Percentiles rank a stretch among this genome's conserved stretches.
phyloP scores from a whole-genome alignment of 2,329 filamentous ascomycete species.

The Zymoseptoria tritici region DNA sequence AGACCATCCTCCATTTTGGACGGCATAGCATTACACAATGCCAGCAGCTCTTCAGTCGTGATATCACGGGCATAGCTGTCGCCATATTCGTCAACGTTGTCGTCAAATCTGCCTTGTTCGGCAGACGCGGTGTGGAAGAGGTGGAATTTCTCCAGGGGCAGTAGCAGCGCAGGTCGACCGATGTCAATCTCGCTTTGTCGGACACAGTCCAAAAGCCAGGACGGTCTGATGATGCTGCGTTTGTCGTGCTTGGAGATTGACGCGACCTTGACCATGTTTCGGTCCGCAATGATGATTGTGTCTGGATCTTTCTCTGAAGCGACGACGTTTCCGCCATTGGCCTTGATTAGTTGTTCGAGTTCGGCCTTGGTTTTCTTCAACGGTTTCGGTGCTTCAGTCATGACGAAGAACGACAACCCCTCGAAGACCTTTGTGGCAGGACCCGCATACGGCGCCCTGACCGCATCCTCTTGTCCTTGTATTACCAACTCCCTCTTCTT shows the following conservation, averaged over 20 bases:
- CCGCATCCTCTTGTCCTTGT: conserved; percentile 56
- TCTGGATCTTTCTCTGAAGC: conserved; percentile 60
- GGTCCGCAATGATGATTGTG: conserved; percentile 72
- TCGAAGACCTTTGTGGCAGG: conserved; percentile 61
- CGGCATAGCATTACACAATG: conserved; percentile 45
- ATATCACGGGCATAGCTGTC: conserved; percentile 77
- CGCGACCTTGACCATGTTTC: conserved; percentile 70
- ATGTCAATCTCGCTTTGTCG: conserved; percentile 50
- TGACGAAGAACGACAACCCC: conserved; percentile 68
- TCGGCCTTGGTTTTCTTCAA: conserved; percentile 69
- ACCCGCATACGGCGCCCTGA: conserved; percentile 47
- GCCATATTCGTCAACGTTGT: conserved; percentile 66
- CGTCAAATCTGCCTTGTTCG: conserved; percentile 47
- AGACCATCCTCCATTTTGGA: conserved; percentile 42
- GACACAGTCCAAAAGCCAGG: conserved; percentile 79
- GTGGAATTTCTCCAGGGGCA: conserved; percentile 62
- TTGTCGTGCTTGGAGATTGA: conserved; percentile 67
- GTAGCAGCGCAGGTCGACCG: conserved; percentile 47
- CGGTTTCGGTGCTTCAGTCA: conserved; percentile 66
- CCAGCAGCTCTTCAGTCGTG: conserved; percentile 53
- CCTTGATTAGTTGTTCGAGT: conserved; percentile 73
- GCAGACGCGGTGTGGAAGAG: conserved; percentile 61
- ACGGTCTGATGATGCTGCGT: conserved; percentile 66
- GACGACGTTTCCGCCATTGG: conserved; percentile 70
- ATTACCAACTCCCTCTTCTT: conserved; percentile 64